Percentiles rank a stretch among this genome's conserved stretches.
Conservation (phyloP, 164 flowering plant genomes). For the Macadamia integrifolia region DNA sequence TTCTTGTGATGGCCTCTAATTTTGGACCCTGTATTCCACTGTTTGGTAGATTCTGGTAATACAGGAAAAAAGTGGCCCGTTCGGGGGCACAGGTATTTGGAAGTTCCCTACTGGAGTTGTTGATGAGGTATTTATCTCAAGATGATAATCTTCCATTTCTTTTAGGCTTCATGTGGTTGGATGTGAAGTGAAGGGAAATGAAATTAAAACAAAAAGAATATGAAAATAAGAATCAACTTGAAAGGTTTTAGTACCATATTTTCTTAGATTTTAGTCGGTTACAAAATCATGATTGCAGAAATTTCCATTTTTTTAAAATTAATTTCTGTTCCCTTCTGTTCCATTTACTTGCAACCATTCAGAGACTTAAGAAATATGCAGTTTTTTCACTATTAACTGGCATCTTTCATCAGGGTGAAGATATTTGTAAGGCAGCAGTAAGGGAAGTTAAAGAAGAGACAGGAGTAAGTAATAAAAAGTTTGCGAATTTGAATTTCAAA, state of each 20-base stretch:
- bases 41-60: constrained; percentile 36
- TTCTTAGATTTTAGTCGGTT: no score
- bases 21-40: constrained; percentile 3
- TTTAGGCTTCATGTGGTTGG: no score
- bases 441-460: constrained; percentile 89
- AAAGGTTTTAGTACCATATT: no score
- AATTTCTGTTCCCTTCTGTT: no score
- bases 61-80: constrained; percentile 35
- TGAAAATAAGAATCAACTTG: no score
- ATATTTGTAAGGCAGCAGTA: constrained; percentile 41
- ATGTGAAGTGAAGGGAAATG: no score
- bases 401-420: constrained; percentile 34
- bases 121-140: constrained; percentile 24
- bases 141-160: no score
- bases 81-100: constrained; percentile 37
- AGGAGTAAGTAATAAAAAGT: constrained; percentile 44
- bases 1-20: constrained; percentile 8
- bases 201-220: no score
- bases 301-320: no score
- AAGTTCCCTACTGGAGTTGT: constrained; percentile 42
- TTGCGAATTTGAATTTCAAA: neutral
- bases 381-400: constrained; percentile 2
- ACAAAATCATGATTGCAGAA: no score
- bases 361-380: no score
- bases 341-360: no score